Evolutionary conservation across 768 basidiomycete genomes (phyloP).

Genomic region (Sporobolomyces roseus): DNA sequence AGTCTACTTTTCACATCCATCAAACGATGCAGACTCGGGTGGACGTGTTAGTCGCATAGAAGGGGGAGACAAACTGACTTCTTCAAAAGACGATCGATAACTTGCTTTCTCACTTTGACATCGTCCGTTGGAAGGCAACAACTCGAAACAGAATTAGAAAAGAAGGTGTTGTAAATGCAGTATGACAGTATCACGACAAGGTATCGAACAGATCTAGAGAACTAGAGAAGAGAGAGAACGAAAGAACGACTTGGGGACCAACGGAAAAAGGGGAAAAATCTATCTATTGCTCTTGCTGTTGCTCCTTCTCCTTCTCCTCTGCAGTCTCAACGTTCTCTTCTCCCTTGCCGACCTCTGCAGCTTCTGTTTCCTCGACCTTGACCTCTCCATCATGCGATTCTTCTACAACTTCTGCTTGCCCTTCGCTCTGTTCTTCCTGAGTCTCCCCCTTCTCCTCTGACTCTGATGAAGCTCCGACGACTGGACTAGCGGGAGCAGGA

Average conservation of each 20-base stretch:
- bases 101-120: background rate
- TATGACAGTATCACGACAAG: background rate
- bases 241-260: too few species aligned
- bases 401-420: too few species aligned
- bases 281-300: too few species aligned
- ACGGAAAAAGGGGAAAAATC: too few species aligned
- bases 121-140: conserved; percentile 23
- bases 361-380: background rate
- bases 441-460: background rate
- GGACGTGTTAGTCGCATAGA: conserved; percentile 18
- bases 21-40: conserved; percentile 4
- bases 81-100: conserved; percentile 19
- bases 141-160: background rate
- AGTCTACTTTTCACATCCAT: background rate
- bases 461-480: background rate
- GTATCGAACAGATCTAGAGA: too few species aligned
- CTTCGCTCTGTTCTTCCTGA: background rate
- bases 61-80: conserved; percentile 21
- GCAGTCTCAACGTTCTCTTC: too few species aligned
- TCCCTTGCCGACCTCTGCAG: background rate
- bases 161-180: too few species aligned
- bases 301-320: too few species aligned
- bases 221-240: too few species aligned
- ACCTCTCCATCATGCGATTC: too few species aligned
- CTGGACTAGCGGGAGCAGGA: conserved; percentile 3